phyloP scores from a whole-genome alignment of 495 filamentous ascomycete species.

The Podospora australis region DNA sequence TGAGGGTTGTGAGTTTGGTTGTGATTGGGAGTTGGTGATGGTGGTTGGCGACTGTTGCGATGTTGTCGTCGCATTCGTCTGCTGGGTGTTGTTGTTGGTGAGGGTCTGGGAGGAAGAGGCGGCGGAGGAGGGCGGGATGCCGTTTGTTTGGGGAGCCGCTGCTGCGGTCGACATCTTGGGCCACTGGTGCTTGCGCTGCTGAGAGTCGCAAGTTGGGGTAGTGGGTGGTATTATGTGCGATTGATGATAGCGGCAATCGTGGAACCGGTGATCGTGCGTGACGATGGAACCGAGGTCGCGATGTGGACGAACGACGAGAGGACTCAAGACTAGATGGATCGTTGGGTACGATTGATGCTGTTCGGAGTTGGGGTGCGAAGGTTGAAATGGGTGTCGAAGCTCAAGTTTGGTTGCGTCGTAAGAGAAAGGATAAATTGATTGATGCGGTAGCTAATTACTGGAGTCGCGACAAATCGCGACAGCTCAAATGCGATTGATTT shows the following conservation, averaged over 20 bases:
- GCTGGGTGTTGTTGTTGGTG: constrained; percentile 33
- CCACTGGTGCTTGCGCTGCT: neutral
- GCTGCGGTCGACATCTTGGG: constrained; percentile 13
- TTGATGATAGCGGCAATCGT: neutral
- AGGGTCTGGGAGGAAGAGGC: constrained; percentile 27
- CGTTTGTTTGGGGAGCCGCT: constrained; percentile 37
- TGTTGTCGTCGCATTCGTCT: constrained; percentile 15
- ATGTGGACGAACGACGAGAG: neutral
- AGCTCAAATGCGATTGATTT: neutral
- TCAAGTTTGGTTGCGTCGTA: too few species aligned
- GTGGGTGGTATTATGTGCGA: neutral
- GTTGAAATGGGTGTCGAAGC: neutral
- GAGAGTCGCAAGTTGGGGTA: neutral
- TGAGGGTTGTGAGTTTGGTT: neutral
- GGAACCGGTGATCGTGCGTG: neutral
- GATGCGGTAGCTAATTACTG: neutral
- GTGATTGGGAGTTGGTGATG: constrained; percentile 14
- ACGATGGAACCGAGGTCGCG: neutral
- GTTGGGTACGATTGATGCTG: neutral
- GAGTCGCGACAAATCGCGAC: constrained; percentile 2
- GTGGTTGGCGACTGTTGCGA: constrained; percentile 22
- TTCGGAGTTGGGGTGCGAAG: neutral
- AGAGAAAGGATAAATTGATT: neutral
- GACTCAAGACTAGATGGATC: neutral
- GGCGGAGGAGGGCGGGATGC: constrained; percentile 26